Evolutionary conservation across 1,284 basidiomycete genomes (phyloP).

Genomic region (Cutaneotrichosporon sp.): DNA sequence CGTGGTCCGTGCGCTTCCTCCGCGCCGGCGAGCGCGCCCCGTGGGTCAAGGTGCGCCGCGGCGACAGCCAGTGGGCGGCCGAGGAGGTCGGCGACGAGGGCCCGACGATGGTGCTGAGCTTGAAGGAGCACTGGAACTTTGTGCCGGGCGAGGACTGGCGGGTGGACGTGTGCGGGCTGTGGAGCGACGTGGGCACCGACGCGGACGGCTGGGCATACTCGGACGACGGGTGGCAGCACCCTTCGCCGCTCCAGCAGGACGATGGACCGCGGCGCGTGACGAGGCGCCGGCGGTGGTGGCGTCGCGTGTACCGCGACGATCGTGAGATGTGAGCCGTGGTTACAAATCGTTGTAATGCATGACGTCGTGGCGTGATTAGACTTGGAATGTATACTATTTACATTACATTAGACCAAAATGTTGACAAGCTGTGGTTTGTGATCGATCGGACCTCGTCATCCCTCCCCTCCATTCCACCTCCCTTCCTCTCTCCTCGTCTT

Average conservation of each 20-base stretch:
- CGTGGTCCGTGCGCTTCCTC: slow-evolving; percentile 38
- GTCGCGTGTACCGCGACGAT: slow-evolving; percentile 16
- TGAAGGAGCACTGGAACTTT: slow-evolving; percentile 48
- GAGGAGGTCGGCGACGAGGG: slow-evolving; percentile 29
- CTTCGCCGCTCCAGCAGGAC: slow-evolving; percentile 7
- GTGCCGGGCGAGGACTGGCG: slow-evolving; percentile 52
- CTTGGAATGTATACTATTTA: neutral
- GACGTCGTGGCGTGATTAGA: neutral
- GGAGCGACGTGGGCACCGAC: slow-evolving; percentile 46
- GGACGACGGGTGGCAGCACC: slow-evolving; percentile 49
- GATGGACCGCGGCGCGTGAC: slow-evolving; percentile 15
- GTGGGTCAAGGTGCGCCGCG: slow-evolving; percentile 40
- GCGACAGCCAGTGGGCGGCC: slow-evolving; percentile 27
- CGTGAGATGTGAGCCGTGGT: neutral
- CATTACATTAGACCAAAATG: too few species aligned
- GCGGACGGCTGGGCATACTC: slow-evolving; percentile 52
- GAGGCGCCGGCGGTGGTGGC: slow-evolving; percentile 24
- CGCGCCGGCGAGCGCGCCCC: slow-evolving; percentile 44
- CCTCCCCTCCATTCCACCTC: neutral
- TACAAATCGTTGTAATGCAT: neutral
- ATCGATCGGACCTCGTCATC: neutral
- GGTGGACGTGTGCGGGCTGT: slow-evolving; percentile 47
- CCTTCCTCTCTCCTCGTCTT: too few species aligned
- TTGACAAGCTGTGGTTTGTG: too few species aligned
- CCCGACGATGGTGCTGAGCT: slow-evolving; percentile 35